Evolutionary conservation across 306 rosid genomes (phyloP).

Genomic region (Lupinus albus): DNA sequence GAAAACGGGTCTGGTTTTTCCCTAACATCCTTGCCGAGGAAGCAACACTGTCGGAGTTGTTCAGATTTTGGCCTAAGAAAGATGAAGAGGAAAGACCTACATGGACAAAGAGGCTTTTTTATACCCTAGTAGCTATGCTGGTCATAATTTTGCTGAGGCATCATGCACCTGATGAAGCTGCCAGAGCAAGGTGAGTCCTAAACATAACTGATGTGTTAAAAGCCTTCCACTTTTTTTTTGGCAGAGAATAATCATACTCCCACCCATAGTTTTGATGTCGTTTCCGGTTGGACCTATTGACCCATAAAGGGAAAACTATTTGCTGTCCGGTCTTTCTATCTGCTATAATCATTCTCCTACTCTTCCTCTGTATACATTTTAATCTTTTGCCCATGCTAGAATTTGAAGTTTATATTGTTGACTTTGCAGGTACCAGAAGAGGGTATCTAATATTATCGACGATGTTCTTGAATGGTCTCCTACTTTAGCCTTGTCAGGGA

Average conservation of each 20-base stretch:
- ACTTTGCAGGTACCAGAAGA: conserved; percentile 77
- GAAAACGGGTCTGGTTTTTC: conserved; percentile 93
- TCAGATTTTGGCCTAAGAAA: conserved; percentile 92
- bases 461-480: conserved; percentile 99
- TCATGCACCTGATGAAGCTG: conserved; percentile 99
- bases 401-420: conserved; percentile 16
- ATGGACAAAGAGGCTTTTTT: conserved; percentile 93
- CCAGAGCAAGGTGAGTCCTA: conserved; percentile 85
- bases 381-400: not conserved
- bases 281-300: not conserved
- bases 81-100: conserved; percentile 96
- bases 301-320: not conserved
- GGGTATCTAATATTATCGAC: conserved; percentile 91
- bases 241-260: not conserved
- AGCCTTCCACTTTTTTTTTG: conserved; percentile 25
- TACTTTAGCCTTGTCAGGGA: conserved; percentile 90
- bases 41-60: conserved; percentile 88
- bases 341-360: no score
- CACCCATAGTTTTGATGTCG: conserved; percentile 13
- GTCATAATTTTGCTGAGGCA: conserved; percentile 86
- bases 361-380: conserved; percentile 11
- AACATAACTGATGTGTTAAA: conserved; percentile 15
- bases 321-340: not conserved
- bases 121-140: conserved; percentile 74
- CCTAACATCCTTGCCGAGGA: conserved; percentile 96